Evolutionary conservation across 1,284 basidiomycete species (phyloP).

Genomic region (Cystobasidium slooffiae): DNA sequence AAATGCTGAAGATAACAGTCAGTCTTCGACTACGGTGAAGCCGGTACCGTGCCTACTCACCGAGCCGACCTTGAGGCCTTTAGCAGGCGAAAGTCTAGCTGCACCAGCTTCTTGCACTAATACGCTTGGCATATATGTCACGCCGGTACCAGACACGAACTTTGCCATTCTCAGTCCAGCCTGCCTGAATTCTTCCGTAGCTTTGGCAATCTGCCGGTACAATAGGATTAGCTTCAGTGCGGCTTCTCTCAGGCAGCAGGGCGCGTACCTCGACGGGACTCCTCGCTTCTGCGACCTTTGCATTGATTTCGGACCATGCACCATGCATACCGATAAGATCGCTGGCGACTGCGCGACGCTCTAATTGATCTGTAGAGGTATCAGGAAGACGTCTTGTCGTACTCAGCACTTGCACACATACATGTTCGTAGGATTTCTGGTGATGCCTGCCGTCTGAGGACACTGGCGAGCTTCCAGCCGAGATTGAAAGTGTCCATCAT

Average conservation of each 20-base stretch:
- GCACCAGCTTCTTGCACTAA: constrained; percentile 9
- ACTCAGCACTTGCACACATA: neutral
- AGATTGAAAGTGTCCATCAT: constrained; percentile 83
- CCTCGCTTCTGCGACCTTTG: neutral
- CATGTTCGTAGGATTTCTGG: constrained; percentile 68
- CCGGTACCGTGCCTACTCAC: neutral
- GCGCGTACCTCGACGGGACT: neutral
- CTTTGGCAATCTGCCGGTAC: constrained; percentile 1
- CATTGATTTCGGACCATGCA: constrained; percentile 66
- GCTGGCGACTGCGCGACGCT: constrained; percentile 64
- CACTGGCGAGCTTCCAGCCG: constrained; percentile 76
- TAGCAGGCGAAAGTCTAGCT: neutral
- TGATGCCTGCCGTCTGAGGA: constrained; percentile 61
- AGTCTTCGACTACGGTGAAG: neutral
- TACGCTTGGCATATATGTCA: constrained; percentile 41
- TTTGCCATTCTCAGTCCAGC: constrained; percentile 13
- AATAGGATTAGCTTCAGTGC: no score
- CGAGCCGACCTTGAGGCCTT: constrained; percentile 22
- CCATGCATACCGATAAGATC: constrained; percentile 81
- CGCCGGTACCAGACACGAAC: constrained; percentile 46
- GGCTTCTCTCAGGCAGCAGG: neutral
- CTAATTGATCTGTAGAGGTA: constrained; percentile 60
- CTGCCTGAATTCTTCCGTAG: constrained; percentile 12
- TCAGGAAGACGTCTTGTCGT: constrained; percentile 59
- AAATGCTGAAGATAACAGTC: constrained; percentile 38